Evolutionary conservation across 805 yeast species (phyloP), one percentile per base, ranked within the genome.

Genomic region (Isabelozyma heimii): DNA sequence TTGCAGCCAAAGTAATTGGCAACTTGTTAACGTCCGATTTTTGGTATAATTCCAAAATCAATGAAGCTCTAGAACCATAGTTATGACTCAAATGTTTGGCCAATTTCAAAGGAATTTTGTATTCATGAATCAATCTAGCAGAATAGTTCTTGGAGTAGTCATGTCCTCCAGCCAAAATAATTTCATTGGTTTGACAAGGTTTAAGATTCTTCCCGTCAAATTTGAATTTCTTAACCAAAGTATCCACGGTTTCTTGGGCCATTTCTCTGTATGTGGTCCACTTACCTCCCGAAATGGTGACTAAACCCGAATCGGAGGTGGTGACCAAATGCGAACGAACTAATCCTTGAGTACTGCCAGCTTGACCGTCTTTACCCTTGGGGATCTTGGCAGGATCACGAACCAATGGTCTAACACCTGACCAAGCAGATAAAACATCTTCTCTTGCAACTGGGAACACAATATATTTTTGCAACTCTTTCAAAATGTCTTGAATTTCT

Each of bases 221-320:
- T 45, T 72, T 71, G 48, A 70, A 70, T 40, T 64, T 56, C 62
- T 81, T 75, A 43, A 89, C 76, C 47, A 87, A 83, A 57, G 82
- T 82, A 67, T 89, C 85, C 43, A 91, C 84, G 42, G 97, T 89
- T 73, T 92, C 97, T 73, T 91, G 85, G 17, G 97, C 97, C 97
- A 91, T 91, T 75, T 90, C 96, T 75, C 97, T 82, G 76, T 91
- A 92, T 37, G 98, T 91, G 47, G 98, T 91, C 98, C 98, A 91
- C 74, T 91, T 91, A 67, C 98, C 98, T 61, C 97, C 98, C 15
- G 96, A 85, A 56, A 91, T 87, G 38, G 98, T 91, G 38, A 91
- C 77, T 57, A 91, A 79, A 24, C 92, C 94, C 48, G 87, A 77
- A 50, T 77, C 83, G 33, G 95, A 81, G 28, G 82, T 77, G 60